phyloP scores from a whole-genome alignment of 495 filamentous ascomycete genomes.

The Aspergillus baeticus region DNA sequence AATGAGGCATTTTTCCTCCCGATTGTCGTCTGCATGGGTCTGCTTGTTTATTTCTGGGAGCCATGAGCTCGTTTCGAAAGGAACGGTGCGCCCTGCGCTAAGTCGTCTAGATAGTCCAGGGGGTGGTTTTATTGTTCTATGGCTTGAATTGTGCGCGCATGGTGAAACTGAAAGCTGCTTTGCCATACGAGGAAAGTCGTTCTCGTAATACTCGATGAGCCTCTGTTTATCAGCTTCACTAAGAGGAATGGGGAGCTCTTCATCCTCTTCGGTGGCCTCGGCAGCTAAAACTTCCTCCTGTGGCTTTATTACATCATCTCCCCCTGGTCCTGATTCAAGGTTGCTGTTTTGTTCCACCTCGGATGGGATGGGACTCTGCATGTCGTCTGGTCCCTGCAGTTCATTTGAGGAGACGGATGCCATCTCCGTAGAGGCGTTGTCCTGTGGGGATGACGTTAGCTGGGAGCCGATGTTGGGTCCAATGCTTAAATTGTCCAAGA shows the following conservation, averaged over 20 bases:
- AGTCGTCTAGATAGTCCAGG: conserved; percentile 16
- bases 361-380: neutral
- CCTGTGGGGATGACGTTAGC: neutral
- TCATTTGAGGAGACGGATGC: neutral
- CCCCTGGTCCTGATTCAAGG: too few species aligned
- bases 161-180: neutral
- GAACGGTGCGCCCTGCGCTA: too few species aligned
- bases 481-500: conserved; percentile 5
- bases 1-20: neutral
- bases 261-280: too few species aligned
- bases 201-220: too few species aligned
- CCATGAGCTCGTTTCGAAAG: too few species aligned
- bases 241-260: too few species aligned
- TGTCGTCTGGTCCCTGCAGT: neutral
- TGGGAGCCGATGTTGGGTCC: neutral
- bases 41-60: too few species aligned
- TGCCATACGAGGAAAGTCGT: too few species aligned
- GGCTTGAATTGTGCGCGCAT: neutral
- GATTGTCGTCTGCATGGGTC: too few species aligned
- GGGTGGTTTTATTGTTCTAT: conserved; percentile 13
- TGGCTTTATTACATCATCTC: too few species aligned
- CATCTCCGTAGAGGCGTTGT: neutral
- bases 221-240: too few species aligned
- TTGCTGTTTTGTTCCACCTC: neutral
- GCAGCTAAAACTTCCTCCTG: too few species aligned